Evolutionary conservation across 805 yeast genomes (phyloP).

Genomic region (Saccharomycopsis babjevae): DNA sequence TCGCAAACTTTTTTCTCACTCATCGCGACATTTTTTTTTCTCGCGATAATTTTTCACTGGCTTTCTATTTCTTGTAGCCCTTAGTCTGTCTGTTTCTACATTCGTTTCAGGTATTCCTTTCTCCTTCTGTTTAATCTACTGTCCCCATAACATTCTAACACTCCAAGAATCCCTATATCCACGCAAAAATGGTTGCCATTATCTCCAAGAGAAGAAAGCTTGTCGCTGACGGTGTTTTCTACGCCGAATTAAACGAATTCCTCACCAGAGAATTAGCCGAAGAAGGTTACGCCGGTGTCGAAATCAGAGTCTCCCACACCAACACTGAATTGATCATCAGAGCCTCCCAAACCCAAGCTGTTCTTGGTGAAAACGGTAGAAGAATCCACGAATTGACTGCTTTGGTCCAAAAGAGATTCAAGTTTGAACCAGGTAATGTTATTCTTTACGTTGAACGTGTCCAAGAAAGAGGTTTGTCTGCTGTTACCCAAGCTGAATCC

Average conservation of each 20-base stretch:
- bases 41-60: no score
- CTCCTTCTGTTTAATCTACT: no score
- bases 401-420: slow-evolving; percentile 97
- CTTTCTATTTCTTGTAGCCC: no score
- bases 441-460: slow-evolving; percentile 98
- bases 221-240: slow-evolving; percentile 99
- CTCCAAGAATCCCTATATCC: no score
- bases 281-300: slow-evolving; percentile 99
- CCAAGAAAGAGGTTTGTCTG: slow-evolving; percentile 98
- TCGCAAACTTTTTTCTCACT: no score
- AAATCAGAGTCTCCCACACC: slow-evolving; percentile 96
- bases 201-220: slow-evolving; percentile 98
- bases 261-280: slow-evolving; percentile 99
- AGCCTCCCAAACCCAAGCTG: slow-evolving; percentile 98
- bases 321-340: slow-evolving; percentile 97
- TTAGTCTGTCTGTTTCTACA: no score
- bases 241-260: slow-evolving; percentile 99
- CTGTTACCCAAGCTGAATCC: slow-evolving; percentile 99
- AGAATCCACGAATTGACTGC: slow-evolving; percentile 98
- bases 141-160: no score
- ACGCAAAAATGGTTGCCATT: slow-evolving; percentile 32
- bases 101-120: no score
- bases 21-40: no score
- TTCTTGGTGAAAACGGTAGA: slow-evolving; percentile 99
- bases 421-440: slow-evolving; percentile 85